Evolutionary conservation across 1,284 basidiomycete genomes (phyloP).

Genomic region (Leccinum pseudoinsigne): DNA sequence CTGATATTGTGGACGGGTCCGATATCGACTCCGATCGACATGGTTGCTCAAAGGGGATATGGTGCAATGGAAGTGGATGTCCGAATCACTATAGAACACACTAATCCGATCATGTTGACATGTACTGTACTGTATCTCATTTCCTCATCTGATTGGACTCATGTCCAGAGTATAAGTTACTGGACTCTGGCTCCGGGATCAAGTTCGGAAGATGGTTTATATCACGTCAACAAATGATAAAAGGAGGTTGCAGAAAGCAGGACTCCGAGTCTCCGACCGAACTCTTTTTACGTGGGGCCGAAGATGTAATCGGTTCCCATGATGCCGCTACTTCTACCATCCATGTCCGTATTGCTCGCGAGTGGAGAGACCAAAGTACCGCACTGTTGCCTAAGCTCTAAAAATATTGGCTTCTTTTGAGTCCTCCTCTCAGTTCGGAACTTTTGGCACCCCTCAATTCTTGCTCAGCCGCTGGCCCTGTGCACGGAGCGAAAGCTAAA

Average conservation of each 20-base stretch:
- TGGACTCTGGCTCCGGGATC: not conserved
- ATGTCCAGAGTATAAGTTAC: not conserved
- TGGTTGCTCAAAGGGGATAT: constrained; percentile 8
- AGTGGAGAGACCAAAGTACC: constrained; percentile 1
- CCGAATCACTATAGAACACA: not conserved
- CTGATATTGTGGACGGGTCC: not conserved
- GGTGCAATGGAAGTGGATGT: constrained; percentile 20
- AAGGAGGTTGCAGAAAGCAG: not conserved
- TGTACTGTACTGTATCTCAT: not conserved
- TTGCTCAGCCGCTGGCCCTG: constrained; percentile 2
- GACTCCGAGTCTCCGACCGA: constrained; percentile 3
- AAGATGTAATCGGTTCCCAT: constrained; percentile 26
- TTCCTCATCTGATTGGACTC: not conserved
- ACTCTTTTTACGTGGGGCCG: constrained; percentile 16
- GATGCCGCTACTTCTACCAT: not conserved
- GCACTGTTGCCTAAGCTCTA: not conserved
- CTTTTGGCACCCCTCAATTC: not conserved
- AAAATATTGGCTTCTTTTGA: constrained; percentile 1
- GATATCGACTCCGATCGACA: constrained; percentile 15
- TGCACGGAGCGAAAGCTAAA: constrained; percentile 3
- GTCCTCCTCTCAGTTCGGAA: constrained; percentile 13
- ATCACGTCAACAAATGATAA: not conserved
- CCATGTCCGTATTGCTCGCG: constrained; percentile 1
- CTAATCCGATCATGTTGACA: constrained; percentile 1
- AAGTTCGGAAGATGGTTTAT: constrained; percentile 1